phyloP scores from a whole-genome alignment of 768 basidiomycete genomes.

The Lactifluus hygrophoroides region DNA sequence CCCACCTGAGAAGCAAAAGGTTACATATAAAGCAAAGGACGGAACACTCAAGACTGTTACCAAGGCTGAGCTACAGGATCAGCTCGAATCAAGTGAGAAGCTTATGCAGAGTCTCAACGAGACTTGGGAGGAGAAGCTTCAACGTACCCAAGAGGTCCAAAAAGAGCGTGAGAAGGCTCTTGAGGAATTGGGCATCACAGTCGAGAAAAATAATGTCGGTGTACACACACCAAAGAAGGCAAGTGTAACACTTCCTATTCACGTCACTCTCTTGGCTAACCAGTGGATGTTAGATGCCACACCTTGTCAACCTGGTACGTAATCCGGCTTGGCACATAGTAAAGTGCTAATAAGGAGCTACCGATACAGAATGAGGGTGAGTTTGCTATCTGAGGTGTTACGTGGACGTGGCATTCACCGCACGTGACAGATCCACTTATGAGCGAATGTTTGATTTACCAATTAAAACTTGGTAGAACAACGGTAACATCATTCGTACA shows the following conservation, averaged over 20 bases:
- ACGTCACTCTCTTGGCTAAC: background rate
- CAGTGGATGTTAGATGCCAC: constrained; percentile 59
- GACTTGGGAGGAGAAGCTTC: constrained; percentile 94
- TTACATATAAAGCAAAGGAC: constrained; percentile 88
- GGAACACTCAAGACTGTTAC: constrained; percentile 93
- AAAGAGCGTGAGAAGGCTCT: constrained; percentile 95
- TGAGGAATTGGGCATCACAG: constrained; percentile 94
- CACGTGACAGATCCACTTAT: constrained; percentile 71
- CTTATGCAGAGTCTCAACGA: constrained; percentile 89
- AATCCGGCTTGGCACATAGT: background rate
- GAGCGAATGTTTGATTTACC: constrained; percentile 93
- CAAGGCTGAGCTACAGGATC: constrained; percentile 95
- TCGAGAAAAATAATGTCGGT: constrained; percentile 93
- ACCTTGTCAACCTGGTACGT: constrained; percentile 86
- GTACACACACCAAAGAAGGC: constrained; percentile 96
- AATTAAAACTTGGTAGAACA: constrained; percentile 79
- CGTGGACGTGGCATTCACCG: background rate
- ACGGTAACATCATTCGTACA: constrained; percentile 38
- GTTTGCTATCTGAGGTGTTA: background rate
- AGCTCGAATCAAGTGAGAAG: constrained; percentile 92
- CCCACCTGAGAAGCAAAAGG: constrained; percentile 91
- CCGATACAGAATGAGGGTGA: constrained; percentile 20
- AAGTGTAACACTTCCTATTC: background rate
- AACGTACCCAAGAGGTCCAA: constrained; percentile 88
- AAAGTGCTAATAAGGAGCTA: background rate